These are phyloP conservation scores for Yamadazyma atmosphaerica DNA, from an alignment of 1,139 yeast species.

Conservation along the genomic window DNA sequence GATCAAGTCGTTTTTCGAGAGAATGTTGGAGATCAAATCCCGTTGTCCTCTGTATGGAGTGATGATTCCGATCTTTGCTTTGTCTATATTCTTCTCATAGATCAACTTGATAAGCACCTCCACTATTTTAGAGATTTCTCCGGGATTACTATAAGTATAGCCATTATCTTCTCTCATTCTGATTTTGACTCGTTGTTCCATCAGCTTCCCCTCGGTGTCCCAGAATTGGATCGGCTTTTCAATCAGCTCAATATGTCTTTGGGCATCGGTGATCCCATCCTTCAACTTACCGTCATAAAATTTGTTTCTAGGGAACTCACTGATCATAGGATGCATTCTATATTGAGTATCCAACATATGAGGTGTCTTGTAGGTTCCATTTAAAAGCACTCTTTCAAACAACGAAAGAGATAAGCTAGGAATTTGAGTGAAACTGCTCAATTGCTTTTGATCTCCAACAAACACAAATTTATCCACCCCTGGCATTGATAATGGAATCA, in stretches of 20 bases:
- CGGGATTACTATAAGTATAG: constrained; percentile 52
- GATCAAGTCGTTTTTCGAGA: constrained; percentile 51
- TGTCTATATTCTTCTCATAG: constrained; percentile 51
- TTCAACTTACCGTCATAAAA: constrained; percentile 56
- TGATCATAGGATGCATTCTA: constrained; percentile 68
- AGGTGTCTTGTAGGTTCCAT: constrained; percentile 57
- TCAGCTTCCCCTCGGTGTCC: constrained; percentile 45
- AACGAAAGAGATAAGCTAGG: constrained; percentile 59
- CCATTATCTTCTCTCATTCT: constrained; percentile 50
- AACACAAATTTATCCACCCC: constrained; percentile 67
- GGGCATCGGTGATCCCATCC: constrained; percentile 59
- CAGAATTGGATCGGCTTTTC: constrained; percentile 53
- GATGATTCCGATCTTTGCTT: constrained; percentile 59
- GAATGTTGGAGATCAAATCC: constrained; percentile 53
- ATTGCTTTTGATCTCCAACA: constrained; percentile 71
- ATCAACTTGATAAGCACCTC: constrained; percentile 50
- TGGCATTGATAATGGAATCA: constrained; percentile 68
- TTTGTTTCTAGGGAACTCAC: constrained; percentile 61
- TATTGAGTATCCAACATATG: constrained; percentile 73
- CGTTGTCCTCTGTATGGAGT: constrained; percentile 77
- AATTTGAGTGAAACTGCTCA: constrained; percentile 66
- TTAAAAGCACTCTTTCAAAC: constrained; percentile 57
- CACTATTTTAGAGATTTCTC: constrained; percentile 51
- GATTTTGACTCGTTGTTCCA: constrained; percentile 48
- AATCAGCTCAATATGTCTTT: constrained; percentile 44